Evolutionary conservation across 495 filamentous ascomycete genomes (phyloP).

Genomic region (Penicillium goetzii): DNA sequence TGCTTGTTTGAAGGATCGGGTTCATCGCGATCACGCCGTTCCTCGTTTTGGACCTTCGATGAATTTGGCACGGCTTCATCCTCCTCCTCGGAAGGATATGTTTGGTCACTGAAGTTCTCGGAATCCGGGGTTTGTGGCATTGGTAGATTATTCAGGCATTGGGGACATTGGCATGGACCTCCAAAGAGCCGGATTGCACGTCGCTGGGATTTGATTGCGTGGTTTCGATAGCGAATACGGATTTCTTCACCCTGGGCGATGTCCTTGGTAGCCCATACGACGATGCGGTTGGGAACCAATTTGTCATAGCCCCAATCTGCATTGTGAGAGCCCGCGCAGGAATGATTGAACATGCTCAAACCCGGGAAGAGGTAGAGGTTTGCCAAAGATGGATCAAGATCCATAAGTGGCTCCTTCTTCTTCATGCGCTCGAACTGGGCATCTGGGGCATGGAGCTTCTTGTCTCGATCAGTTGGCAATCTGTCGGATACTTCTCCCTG

Average conservation of each 20-base stretch:
- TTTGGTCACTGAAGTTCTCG: not conserved
- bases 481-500: constrained; percentile 17
- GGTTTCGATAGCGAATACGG: constrained; percentile 28
- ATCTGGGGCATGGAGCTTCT: constrained; percentile 10
- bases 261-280: constrained; percentile 32
- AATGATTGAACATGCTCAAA: constrained; percentile 41
- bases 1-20: too few relatives aligned
- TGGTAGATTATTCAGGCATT: not conserved
- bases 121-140: not conserved
- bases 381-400: constrained; percentile 29
- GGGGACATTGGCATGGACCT: constrained; percentile 3
- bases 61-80: not conserved
- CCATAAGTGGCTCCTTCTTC: constrained; percentile 5
- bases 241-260: constrained; percentile 38
- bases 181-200: constrained; percentile 9
- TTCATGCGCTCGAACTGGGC: constrained; percentile 17
- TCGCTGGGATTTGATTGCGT: constrained; percentile 8
- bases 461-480: constrained; percentile 11
- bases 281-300: constrained; percentile 33
- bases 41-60: not conserved
- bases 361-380: constrained; percentile 39
- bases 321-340: constrained; percentile 26
- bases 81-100: not conserved
- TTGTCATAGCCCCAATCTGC: constrained; percentile 35
- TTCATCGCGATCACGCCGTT: not conserved